These are phyloP conservation scores for Saccharomycopsis sp. DNA, from an alignment of 805 yeast genomes.

Conservation along the genomic window DNA sequence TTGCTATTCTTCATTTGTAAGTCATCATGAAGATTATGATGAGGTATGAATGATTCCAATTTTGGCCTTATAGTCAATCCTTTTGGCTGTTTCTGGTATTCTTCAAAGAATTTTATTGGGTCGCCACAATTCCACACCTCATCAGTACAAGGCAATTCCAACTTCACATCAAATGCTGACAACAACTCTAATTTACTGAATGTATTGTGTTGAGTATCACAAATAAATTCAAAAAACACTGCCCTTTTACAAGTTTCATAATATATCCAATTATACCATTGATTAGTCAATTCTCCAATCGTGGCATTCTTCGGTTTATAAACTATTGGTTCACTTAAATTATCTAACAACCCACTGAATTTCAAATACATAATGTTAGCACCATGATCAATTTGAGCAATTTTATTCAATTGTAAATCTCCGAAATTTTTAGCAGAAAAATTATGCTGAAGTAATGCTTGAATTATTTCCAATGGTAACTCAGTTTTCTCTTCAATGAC, in stretches of 20 bases:
- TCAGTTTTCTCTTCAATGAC: conserved; percentile 7
- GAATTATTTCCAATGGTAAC: conserved; percentile 10
- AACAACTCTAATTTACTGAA: conserved; percentile 24
- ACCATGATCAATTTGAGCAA: conserved; percentile 19
- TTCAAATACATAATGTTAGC: conserved; percentile 14
- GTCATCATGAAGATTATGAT: background rate
- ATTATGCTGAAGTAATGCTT: conserved; percentile 13
- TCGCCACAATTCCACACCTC: conserved; percentile 36
- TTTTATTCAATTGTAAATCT: conserved; percentile 10
- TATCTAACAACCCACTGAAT: conserved; percentile 13
- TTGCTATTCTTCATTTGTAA: conserved; percentile 5
- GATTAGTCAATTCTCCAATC: conserved; percentile 3
- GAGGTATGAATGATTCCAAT: background rate
- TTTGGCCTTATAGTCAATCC: conserved; percentile 14
- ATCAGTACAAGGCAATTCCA: conserved; percentile 41
- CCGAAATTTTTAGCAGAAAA: conserved; percentile 17
- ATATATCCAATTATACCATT: conserved; percentile 41
- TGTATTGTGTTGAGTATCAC: conserved; percentile 34
- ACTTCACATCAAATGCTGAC: conserved; percentile 37
- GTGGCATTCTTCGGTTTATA: conserved; percentile 5
- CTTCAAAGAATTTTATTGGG: conserved; percentile 24
- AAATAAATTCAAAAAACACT: conserved; percentile 35
- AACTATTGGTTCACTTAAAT: conserved; percentile 12
- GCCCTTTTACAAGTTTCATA: conserved; percentile 39
- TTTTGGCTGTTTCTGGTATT: conserved; percentile 28